Percentiles rank a stretch among this genome's conserved stretches.
Evolutionary conservation across 2,329 filamentous ascomycete species (phyloP).

Genomic region (Hymenoscyphus linearis): DNA sequence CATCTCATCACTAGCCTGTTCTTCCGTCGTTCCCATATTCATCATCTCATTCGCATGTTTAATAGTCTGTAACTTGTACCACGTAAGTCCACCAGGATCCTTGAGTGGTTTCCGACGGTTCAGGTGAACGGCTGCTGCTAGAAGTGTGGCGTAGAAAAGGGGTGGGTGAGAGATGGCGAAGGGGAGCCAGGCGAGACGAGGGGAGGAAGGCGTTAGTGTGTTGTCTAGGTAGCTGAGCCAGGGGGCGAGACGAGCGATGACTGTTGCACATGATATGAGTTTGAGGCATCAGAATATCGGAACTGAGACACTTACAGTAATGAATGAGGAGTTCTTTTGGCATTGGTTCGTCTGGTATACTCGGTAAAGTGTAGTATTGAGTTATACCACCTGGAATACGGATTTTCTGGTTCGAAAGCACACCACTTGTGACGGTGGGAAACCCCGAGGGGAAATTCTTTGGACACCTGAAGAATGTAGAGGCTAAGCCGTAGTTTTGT

Average conservation of each 20-base stretch:
- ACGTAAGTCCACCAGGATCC: not conserved
- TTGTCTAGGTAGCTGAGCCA: slow-evolving; percentile 7
- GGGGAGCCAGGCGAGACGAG: slow-evolving; percentile 2
- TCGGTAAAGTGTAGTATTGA: slow-evolving; percentile 1
- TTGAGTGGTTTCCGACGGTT: not conserved
- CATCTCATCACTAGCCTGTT: slow-evolving; percentile 8
- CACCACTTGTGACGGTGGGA: not conserved
- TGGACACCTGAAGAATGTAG: not conserved
- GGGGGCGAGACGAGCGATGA: slow-evolving; percentile 3
- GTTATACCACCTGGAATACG: slow-evolving; percentile 1
- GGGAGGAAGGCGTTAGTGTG: not conserved
- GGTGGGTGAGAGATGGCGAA: slow-evolving; percentile 3
- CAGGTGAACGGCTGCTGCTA: slow-evolving; percentile 1
- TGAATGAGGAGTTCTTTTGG: slow-evolving; percentile 2
- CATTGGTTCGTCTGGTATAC: not conserved
- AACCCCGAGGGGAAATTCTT: not conserved
- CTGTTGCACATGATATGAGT: not conserved
- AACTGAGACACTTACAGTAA: not conserved
- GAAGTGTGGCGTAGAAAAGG: slow-evolving; percentile 1
- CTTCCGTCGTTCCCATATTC: not conserved
- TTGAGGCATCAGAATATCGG: not conserved
- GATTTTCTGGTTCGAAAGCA: slow-evolving; percentile 1
- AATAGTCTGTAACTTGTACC: slow-evolving; percentile 3
- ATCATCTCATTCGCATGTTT: not conserved
- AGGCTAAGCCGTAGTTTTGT: not conserved